Base-by-base conservation (phyloP, 345 rosid genomes). In the Eucalyptus erythrocorys region DNA sequence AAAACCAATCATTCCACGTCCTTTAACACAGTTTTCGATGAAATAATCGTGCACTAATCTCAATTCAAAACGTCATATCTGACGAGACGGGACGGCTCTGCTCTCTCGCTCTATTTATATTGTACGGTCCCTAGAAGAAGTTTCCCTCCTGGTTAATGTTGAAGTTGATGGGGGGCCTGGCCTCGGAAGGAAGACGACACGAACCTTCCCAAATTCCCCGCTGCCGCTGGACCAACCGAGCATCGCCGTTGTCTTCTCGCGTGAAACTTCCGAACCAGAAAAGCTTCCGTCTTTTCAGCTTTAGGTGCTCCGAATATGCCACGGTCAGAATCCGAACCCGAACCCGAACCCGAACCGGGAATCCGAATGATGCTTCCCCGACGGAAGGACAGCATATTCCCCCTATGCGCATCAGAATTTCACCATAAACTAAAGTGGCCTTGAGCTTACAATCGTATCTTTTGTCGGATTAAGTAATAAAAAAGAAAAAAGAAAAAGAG, bases 61-160 rank as follows among this genome's bases (percentile, higher is more conserved):
- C 64, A 57, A 57, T 57, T 57, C 64, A 0, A 26, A 57, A 0
- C 64, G 64, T 11, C 64, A 57, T 9, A 57, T 57, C 64, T 9
- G 14, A 13, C 13, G 64, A 26, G 3, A 26, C 19, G n/a, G 64
- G 64, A 57, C 64, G 64, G 27, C 64, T 8, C 59, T 53, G 3
- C 24, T 55, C 59, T 21, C 27, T 21, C 59, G n/a, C n/a, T 22
- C 27, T 1, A 8, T 22, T 26, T 26, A 0, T 26, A 1, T 51
- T 51, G 57, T 51, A 1, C 26, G 0, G 1, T 21, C 57, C 26
- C 26, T 7, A 8, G 57, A 2, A 4, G 57, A 51, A 51, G 57
- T 8, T 51, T 51, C 57, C 55, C 57, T 21, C 57, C 57, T 51
- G 26, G 57, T 7, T 51, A 10, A 51, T 19, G 30, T 10, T 22